These are phyloP conservation scores for Centaurea solstitialis DNA, from an alignment of 129 eudicot genomes.

Conservation along the genomic window DNA sequence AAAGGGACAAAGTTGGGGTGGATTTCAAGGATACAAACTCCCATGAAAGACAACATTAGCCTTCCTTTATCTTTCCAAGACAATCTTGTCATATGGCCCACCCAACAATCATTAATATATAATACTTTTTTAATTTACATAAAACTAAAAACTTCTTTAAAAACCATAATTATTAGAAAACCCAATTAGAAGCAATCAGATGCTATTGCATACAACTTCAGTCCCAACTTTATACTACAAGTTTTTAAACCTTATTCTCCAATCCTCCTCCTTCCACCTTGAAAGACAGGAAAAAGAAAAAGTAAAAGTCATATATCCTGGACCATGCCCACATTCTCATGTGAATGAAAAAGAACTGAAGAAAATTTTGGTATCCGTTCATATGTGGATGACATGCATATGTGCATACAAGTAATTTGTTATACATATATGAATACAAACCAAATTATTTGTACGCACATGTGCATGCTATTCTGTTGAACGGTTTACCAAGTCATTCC, in stretches of 20 bases:
- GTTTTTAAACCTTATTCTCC: neutral
- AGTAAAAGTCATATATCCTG: neutral
- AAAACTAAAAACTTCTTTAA: neutral
- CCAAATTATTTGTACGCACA: too few species aligned
- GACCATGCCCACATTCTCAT: neutral
- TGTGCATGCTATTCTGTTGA: too few species aligned
- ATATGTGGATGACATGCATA: too few species aligned
- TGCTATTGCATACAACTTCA: neutral
- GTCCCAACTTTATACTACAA: neutral
- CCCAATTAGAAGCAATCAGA: neutral
- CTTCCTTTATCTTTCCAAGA: slow-evolving; percentile 3
- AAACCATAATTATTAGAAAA: neutral
- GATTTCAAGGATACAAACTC: slow-evolving; percentile 23
- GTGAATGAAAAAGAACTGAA: too few species aligned
- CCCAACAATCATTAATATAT: neutral
- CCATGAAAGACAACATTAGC: neutral
- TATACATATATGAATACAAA: too few species aligned
- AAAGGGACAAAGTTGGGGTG: slow-evolving; percentile 3
- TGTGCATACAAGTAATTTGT: too few species aligned
- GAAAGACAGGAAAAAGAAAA: neutral
- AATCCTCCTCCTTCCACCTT: neutral
- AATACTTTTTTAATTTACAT: neutral
- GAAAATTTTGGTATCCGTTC: too few species aligned
- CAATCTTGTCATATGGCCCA: neutral
- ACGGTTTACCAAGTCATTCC: too few species aligned